Base-by-base conservation (phyloP, 2,329 filamentous ascomycete genomes). In the Alternaria brassicicola region DNA sequence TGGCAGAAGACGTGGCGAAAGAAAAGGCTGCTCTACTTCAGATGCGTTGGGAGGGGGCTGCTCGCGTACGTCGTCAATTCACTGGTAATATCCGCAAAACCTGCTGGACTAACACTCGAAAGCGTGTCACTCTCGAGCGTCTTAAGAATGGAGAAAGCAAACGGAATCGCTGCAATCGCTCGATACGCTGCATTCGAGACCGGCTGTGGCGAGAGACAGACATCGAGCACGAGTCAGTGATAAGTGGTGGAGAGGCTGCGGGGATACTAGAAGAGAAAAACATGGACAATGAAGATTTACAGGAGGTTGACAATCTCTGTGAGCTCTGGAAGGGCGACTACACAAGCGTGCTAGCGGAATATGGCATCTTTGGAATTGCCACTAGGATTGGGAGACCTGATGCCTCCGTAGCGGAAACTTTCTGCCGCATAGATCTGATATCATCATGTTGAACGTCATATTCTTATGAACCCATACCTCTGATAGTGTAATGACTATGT, bases 71-170 rank as follows among this genome's bases (percentile, higher is more conserved):
- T 21, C 28, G 17, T 23, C 17, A 6, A 21, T 43, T 15, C 6
- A 25, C n/a, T 33, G 6, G n/a, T 13, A 30, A 31, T 4, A 19
- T 52, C 6, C 8, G 15, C 4, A n/a, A 41, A 25, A 31, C 15
- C 15, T 3, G 43, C 28, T 13, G 9, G 5, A 30, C 17, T 31
- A 21, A 39, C 13, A 26, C 15, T 7, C 17, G 17, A 30, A 30
- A 55, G 52, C 28, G 28, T 5, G 31, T 26, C 9, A 45, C 47
- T 12, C 45, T 43, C 7, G 45, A 30, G 12, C 45, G 39, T 2
- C 49, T 61, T 26, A 54, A 61, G 21, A n/a, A 51, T 30, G 21
- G 28, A 35, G 50, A 52, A 28, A 30, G 19, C n/a, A 43, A 25
- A 12, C 47, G 52, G 46, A 30, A 36, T 17, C 43, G 35, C n/a